These are phyloP conservation scores for Boletus rubroflammeus DNA, from an alignment of 768 basidiomycete species.

Conservation along the genomic window DNA sequence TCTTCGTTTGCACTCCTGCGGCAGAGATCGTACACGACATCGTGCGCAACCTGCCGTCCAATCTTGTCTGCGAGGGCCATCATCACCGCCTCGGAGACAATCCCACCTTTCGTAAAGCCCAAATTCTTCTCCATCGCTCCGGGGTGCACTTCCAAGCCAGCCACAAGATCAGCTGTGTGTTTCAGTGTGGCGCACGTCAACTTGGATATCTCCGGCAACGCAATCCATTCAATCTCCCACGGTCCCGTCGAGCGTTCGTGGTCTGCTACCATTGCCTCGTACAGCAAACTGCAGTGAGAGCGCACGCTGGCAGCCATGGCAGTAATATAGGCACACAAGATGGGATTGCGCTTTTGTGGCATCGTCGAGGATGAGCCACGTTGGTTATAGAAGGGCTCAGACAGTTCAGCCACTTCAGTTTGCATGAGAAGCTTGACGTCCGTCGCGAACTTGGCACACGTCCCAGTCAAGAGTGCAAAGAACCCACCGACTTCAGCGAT, in stretches of 20 bases:
- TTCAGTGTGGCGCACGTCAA: conserved; percentile 39
- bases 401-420: conserved; percentile 44
- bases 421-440: conserved; percentile 48
- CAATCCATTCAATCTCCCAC: conserved; percentile 52
- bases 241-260: conserved; percentile 48
- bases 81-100: conserved; percentile 47
- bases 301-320: conserved; percentile 41
- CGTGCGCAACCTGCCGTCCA: conserved; percentile 45
- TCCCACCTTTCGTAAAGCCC: conserved; percentile 36
- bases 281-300: conserved; percentile 37
- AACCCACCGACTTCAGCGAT: conserved; percentile 43
- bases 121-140: conserved; percentile 41
- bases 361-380: conserved; percentile 48
- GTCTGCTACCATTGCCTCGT: conserved; percentile 47
- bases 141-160: conserved; percentile 40
- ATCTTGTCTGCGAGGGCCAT: conserved; percentile 41
- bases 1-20: conserved; percentile 25
- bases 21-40: conserved; percentile 43
- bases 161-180: conserved; percentile 36
- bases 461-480: conserved; percentile 42
- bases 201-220: conserved; percentile 42
- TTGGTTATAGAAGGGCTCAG: conserved; percentile 42
- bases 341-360: conserved; percentile 50
- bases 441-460: conserved; percentile 44
- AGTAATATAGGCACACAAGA: conserved; percentile 43